phyloP scores from a whole-genome alignment of 2,329 filamentous ascomycete genomes.

The Ceratocystis variospora region DNA sequence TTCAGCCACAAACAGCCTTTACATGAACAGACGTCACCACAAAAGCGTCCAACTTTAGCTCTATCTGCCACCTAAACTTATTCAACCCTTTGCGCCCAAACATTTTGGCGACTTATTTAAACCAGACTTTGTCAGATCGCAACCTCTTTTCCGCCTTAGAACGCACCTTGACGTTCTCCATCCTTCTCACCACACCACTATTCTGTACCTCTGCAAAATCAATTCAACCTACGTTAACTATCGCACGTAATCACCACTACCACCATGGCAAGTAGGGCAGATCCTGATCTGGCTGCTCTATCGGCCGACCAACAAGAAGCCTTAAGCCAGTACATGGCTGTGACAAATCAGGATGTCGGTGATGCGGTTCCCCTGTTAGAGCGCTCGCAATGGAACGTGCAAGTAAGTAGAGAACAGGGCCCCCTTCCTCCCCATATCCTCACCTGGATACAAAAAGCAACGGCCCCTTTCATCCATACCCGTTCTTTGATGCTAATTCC shows the following conservation, averaged over 20 bases:
- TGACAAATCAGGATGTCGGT: conserved; percentile 69
- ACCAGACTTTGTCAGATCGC: neutral
- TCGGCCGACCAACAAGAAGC: conserved; percentile 66
- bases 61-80: neutral
- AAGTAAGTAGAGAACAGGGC: conserved; percentile 40
- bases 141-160: neutral
- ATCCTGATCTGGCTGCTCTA: conserved; percentile 43
- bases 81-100: neutral
- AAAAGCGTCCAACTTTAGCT: neutral
- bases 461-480: neutral
- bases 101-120: neutral
- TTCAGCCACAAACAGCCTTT: conserved; percentile 4
- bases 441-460: neutral
- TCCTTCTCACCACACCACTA: neutral
- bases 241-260: neutral
- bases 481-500: neutral
- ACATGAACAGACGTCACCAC: conserved; percentile 7
- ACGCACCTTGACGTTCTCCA: too few relatives aligned
- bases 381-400: conserved; percentile 90
- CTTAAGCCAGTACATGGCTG: conserved; percentile 73
- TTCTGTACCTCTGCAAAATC: neutral
- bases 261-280: conserved; percentile 32
- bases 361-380: conserved; percentile 67
- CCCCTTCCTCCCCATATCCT: neutral
- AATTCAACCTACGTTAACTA: too few relatives aligned